Conservation (phyloP, 2,329 filamentous ascomycete species). For the Ophiosphaerella herpotricha region DNA sequence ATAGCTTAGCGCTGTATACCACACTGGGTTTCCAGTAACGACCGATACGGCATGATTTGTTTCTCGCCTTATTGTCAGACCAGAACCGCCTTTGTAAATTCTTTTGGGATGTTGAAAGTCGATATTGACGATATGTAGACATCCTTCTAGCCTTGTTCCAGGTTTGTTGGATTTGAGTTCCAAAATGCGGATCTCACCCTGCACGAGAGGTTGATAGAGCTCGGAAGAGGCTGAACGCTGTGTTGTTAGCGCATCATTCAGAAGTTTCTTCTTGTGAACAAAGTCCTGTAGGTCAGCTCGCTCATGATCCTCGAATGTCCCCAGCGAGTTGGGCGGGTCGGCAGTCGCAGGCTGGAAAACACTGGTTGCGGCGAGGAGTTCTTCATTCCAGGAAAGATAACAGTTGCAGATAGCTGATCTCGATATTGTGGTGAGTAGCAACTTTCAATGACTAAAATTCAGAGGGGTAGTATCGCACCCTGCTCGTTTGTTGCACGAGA, state of each 20-base stretch:
- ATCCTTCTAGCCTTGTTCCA: conserved; percentile 10
- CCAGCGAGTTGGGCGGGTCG: conserved; percentile 3
- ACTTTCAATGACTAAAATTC: neutral
- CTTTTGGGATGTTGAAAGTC: conserved; percentile 24
- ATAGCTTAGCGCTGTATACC: conserved; percentile 32
- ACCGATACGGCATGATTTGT: conserved; percentile 29
- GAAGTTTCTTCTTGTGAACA: neutral
- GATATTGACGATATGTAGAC: conserved; percentile 21
- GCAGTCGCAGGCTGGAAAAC: conserved; percentile 12
- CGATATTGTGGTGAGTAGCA: neutral
- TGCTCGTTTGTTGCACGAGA: conserved; percentile 5
- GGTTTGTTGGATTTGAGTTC: conserved; percentile 18
- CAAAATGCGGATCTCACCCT: conserved; percentile 27
- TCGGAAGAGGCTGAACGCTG: neutral
- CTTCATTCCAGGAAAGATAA: conserved; percentile 10
- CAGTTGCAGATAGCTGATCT: conserved; percentile 14
- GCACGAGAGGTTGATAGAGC: conserved; percentile 8
- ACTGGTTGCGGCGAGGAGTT: conserved; percentile 11
- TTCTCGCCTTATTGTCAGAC: conserved; percentile 4
- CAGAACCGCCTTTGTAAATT: neutral
- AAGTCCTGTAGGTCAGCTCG: conserved; percentile 11
- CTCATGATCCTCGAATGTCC: conserved; percentile 10
- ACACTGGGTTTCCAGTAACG: conserved; percentile 10
- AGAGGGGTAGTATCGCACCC: conserved; percentile 7
- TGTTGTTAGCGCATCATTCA: neutral